Evolutionary conservation across 139 green algal species (phyloP), one percentile per base, ranked within the genome.

Genomic region (Micractinium conductrix): DNA sequence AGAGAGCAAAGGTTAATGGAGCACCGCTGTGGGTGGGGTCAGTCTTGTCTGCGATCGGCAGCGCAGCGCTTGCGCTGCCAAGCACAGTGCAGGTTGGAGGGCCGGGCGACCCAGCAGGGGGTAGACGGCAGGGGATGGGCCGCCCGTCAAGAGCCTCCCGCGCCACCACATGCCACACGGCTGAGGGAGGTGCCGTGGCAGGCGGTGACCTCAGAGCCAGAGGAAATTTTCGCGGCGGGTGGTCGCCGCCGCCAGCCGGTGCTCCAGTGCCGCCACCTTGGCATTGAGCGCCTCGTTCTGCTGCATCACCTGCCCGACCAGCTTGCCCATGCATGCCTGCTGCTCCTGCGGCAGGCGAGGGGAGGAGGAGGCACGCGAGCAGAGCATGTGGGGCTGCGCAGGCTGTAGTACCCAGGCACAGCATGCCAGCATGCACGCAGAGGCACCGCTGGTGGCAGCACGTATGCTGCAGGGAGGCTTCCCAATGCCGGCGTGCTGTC

Each of bases 181-280:
- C n/a, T n/a, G n/a, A n/a, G n/a, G n/a, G n/a, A n/a, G n/a, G n/a
- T n/a, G n/a, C n/a, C n/a, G n/a, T n/a, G n/a, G n/a, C n/a, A n/a
- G n/a, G n/a, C n/a, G n/a, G n/a, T n/a, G n/a, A n/a, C n/a, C n/a
- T 62, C 70, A 89, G 12, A 89, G 80, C 86, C 80, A 87, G 22
- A 86, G 70, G 38, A 85, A 74, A 28, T 74, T 37, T 44, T 89
- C 72, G 4, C 86, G 80, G 35, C 68, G 68, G 55, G 42, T 48
- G 40, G 86, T 42, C 24, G 83, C 30, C 30, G 60, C 40, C 30
- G 44, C 33, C 63, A 90, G 65, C 73, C 81, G 67, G 28, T 55
- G 50, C 10, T 75, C 63, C 63, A 90, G 55, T 22, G 63, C 50
- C 33, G 48, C 30, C 24, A 90, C 65, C 75, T 90, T 82, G 22